Base-by-base conservation (phyloP, 1,284 basidiomycete genomes). In the Flammula alnicola region DNA sequence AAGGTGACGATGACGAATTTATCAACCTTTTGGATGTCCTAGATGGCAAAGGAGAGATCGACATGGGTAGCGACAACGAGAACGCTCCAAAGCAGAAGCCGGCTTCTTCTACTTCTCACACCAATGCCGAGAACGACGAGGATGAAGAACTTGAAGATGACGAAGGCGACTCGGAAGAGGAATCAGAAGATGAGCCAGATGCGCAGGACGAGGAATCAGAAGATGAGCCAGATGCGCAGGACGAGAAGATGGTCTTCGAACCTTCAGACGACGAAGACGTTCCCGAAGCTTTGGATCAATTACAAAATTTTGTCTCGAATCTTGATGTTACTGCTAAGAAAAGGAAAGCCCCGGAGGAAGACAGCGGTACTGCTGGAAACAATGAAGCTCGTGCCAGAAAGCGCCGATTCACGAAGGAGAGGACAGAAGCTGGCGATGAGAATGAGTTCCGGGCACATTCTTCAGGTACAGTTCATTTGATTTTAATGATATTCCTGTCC, bases 381-480 rank as follows among this genome's bases (percentile, higher is more conserved):
- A 53, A 60, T 7, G 61, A 63, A 22, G 46, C 53, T 25, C 63
- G 57, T 22, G 66, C 67, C 7, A 70, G 78, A 49, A 89, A 88
- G 63, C 81, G 84, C 31, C 80, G 84, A 11, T 64, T 86, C 1
- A 63, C 91, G 29, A 75, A 80, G 49, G 93, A 95, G 60, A 77
- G 77, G 33, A 89, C 85, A 2, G 88, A 91, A 63, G 83, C 81
- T 23, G 88, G 90, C 3, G 76, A 77, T 23, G 91, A 94, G 68
- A 84, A 79, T 59, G 88, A 89, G 60, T 91, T 89, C 60, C 76
- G 80, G 14, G 78, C 79, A 37, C 71, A 73, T 51, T 61, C 74
- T 39, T 65, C 72, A 55, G 78, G 85, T 86, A 59, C 16, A 57
- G 67, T 14, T 42, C 30, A 52, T 47, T 23, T 31, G 22, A 48